Percentiles rank a stretch among this genome's conserved stretches.
Conservation (phyloP, 2,329 filamentous ascomycete species). For the Ophiostoma populinum region DNA sequence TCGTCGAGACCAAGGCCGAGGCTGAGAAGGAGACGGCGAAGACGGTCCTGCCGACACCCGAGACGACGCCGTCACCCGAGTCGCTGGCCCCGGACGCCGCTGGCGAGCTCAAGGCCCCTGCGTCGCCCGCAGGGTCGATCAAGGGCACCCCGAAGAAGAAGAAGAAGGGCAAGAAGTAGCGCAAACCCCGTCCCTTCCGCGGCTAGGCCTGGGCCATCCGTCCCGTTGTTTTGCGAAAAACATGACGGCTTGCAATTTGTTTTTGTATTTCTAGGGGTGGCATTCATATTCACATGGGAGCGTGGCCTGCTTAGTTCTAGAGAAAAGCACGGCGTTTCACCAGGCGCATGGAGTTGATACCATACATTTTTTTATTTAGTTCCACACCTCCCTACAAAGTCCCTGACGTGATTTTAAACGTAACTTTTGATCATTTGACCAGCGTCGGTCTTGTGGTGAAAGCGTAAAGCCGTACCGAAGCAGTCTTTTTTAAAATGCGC, state of each 20-base stretch:
- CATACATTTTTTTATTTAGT: background rate
- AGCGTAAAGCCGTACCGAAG: no score
- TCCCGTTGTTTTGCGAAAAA: background rate
- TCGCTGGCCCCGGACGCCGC: background rate
- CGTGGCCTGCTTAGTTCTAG: background rate
- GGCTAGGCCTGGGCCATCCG: background rate
- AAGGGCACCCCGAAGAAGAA: constrained; percentile 30
- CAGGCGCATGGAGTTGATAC: constrained; percentile 1
- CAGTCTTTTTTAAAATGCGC: no score
- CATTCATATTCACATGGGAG: background rate
- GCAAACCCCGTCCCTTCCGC: background rate
- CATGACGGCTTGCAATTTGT: background rate
- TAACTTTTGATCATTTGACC: no score
- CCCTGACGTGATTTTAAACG: no score
- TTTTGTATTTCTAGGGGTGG: constrained; percentile 1
- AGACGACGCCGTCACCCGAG: background rate
- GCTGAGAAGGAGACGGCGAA: constrained; percentile 31
- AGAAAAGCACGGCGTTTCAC: background rate
- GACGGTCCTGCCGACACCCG: background rate
- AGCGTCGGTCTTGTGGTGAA: no score
- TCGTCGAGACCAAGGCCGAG: constrained; percentile 68
- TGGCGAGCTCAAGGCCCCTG: background rate
- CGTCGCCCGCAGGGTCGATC: constrained; percentile 4
- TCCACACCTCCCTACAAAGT: no score
- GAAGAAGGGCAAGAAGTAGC: constrained; percentile 50